Evolutionary conservation across 495 filamentous ascomycete species (phyloP), one percentile per base, ranked within the genome.

Genomic region (Penicillium malachiteum): DNA sequence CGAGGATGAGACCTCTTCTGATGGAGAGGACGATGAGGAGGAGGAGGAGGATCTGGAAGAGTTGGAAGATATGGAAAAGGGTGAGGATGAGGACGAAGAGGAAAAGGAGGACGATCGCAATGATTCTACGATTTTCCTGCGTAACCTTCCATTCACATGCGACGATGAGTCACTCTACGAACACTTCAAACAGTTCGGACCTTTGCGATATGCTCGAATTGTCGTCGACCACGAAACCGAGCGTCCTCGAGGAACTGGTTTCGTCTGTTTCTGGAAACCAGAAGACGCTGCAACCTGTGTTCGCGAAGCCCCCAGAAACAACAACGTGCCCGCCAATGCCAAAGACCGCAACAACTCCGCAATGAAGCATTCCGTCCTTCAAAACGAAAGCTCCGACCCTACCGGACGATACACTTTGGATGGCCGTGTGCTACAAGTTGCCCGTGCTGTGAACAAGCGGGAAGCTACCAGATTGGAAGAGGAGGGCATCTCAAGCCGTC

Each of bases 81-180:
- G 75, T n/a, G 68, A 77, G 2, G 75, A 81, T 9, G 77, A 81
- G 16, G 78, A 82, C 0, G 79, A 82, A 33, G 77, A 79, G 37
- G 78, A 77, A 32, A 71, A 78, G 46, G 73, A 77, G 54, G 70
- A 75, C 54, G 65, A 71, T 56, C 58, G 84, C 82, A 87, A 87
- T 58, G 80, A 78, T 3, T 82, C 82, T 10, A 96, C 92, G 0
- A 71, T 97, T 38, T 99, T 99, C 76, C 82, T 97, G 61, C 90
- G 94, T 55, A 99, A 99, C 65, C 78, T 99, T 18, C 92, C 94
- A 1, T 99, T 95, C 69, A 87, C 88, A 12, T 83, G 81, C 33
- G 85, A 86, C 21, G 91, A 99, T 63, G 84, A 90, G 50, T 73
- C 80, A 17, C 81, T 99, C 16, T 85, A 89, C 58, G 81, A 87